These are phyloP conservation scores for Phytophthora citrophthora DNA, from an alignment of 352 stramenopile genomes.

Conservation along the genomic window DNA sequence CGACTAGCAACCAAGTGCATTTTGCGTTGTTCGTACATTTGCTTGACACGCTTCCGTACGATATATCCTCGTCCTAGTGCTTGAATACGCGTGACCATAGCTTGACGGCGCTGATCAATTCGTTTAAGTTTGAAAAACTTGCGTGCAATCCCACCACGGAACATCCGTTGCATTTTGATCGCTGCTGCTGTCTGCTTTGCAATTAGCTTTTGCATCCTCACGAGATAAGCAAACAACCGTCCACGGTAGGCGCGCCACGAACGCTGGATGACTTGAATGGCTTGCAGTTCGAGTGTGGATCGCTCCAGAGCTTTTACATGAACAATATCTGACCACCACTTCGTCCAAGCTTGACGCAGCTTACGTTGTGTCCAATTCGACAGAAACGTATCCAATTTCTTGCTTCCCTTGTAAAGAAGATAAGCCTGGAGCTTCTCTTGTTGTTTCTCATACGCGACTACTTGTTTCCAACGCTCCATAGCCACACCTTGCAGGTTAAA, in stretches of 20 bases:
- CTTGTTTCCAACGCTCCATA: slow-evolving; percentile 63
- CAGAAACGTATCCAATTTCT: slow-evolving; percentile 76
- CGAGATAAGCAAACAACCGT: slow-evolving; percentile 49
- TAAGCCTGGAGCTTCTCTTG: slow-evolving; percentile 78
- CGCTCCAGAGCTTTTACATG: slow-evolving; percentile 61
- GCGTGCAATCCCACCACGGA: slow-evolving; percentile 60
- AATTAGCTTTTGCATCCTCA: slow-evolving; percentile 53
- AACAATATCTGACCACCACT: slow-evolving; percentile 67
- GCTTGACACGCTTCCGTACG: slow-evolving; percentile 29
- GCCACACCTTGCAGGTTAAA: slow-evolving; percentile 72
- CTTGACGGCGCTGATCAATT: slow-evolving; percentile 43
- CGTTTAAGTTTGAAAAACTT: slow-evolving; percentile 72
- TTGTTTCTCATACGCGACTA: slow-evolving; percentile 64
- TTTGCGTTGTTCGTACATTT: slow-evolving; percentile 27
- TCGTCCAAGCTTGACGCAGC: slow-evolving; percentile 68
- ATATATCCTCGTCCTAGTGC: slow-evolving; percentile 50
- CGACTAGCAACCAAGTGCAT: slow-evolving; percentile 49
- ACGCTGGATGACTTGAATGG: slow-evolving; percentile 66
- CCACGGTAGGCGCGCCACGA: slow-evolving; percentile 59
- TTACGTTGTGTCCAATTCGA: slow-evolving; percentile 77
- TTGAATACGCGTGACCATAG: slow-evolving; percentile 63
- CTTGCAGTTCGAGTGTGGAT: slow-evolving; percentile 49
- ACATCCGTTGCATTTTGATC: slow-evolving; percentile 64
- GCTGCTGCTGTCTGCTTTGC: slow-evolving; percentile 47
- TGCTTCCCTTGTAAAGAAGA: slow-evolving; percentile 80